Evolutionary conservation across 73 alveolate genomes (phyloP).

Genomic region (Breviolum minutum): DNA sequence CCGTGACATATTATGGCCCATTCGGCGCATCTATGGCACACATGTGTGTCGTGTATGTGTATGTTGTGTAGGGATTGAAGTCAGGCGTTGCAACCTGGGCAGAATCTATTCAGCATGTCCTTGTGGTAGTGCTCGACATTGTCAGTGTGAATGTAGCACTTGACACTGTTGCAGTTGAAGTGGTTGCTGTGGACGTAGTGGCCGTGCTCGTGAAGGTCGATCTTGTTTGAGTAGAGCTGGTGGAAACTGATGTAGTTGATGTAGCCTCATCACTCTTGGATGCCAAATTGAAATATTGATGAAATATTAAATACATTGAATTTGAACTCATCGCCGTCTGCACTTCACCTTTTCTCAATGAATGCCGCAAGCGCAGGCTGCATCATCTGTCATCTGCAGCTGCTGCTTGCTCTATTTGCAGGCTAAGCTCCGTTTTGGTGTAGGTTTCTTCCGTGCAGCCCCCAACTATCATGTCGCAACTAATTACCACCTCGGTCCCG

Average conservation of each 20-base stretch:
- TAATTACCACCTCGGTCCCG: conserved; percentile 1
- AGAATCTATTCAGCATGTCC: neutral
- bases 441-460: conserved; percentile 24
- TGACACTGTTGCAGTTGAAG: neutral
- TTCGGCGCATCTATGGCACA: too few relatives aligned
- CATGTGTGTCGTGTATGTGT: too few relatives aligned
- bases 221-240: neutral
- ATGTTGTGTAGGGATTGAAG: too few relatives aligned
- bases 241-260: neutral
- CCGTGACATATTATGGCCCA: too few relatives aligned
- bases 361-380: too few relatives aligned
- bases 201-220: neutral
- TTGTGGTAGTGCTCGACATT: conserved; percentile 34
- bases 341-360: too few relatives aligned
- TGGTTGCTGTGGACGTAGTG: neutral
- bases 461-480: neutral
- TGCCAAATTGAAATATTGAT: neutral
- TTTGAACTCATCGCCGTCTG: too few relatives aligned
- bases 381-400: neutral
- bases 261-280: neutral
- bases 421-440: conserved; percentile 6
- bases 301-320: neutral
- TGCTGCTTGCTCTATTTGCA: neutral
- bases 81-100: too few relatives aligned
- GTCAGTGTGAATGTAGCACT: neutral